Percentiles rank a stretch among this genome's conserved stretches.
Evolutionary conservation across 768 basidiomycete species (phyloP).

Genomic region (Kwoniella botswanensis): DNA sequence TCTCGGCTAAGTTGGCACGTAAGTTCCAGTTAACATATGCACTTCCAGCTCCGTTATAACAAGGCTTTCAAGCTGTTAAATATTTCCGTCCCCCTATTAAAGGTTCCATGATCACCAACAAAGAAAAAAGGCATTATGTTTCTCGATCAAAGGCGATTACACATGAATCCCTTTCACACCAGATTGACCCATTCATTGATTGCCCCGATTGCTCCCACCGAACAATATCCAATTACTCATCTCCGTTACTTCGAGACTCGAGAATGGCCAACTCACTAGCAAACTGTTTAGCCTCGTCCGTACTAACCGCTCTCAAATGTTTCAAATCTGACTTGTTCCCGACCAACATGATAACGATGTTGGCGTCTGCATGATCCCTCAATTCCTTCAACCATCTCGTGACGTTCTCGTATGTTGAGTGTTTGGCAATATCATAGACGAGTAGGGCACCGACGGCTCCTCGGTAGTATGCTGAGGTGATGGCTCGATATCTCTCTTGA

Average conservation of each 20-base stretch:
- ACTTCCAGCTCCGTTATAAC: no score
- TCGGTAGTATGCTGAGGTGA: conserved; percentile 98
- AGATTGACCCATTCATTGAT: no score
- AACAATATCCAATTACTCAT: neutral
- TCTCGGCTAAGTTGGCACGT: conserved; percentile 66
- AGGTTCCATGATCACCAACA: no score
- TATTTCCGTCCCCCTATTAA: no score
- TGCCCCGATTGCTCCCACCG: no score
- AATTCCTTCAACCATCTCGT: conserved; percentile 96
- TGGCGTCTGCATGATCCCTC: conserved; percentile 81
- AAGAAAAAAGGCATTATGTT: no score
- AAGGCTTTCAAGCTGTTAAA: no score
- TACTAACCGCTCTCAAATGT: conserved; percentile 92
- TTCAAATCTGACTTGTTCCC: conserved; percentile 99
- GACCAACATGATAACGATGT: conserved; percentile 93
- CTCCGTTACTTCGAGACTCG: neutral
- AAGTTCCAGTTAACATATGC: neutral
- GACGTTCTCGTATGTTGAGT: conserved; percentile 83
- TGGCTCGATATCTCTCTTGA: conserved; percentile 96
- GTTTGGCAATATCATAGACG: conserved; percentile 60
- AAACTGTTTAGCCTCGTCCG: conserved; percentile 94
- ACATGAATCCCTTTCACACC: no score
- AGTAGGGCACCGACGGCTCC: conserved; percentile 71
- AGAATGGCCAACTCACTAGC: conserved; percentile 64
- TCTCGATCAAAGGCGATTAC: no score